Percentiles rank a stretch among this genome's conserved stretches.
Evolutionary conservation across 2,329 filamentous ascomycete species (phyloP).

Genomic region (Colletotrichum incanum): DNA sequence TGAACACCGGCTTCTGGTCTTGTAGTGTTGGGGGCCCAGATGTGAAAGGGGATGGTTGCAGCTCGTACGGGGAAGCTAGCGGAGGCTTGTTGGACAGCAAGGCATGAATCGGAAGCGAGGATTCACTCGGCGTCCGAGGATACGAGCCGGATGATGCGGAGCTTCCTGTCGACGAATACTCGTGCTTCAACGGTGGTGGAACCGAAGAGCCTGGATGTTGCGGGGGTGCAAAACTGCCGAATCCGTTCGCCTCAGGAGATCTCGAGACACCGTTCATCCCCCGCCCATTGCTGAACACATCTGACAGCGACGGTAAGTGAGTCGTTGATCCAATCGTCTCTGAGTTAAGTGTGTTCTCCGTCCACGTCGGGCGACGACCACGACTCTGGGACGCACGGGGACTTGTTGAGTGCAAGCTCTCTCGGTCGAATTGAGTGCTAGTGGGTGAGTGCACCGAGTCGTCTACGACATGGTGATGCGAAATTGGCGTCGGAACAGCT

Average conservation of each 20-base stretch:
- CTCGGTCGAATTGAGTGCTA: slow-evolving; percentile 54
- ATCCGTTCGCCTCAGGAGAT: slow-evolving; percentile 35
- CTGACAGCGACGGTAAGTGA: slow-evolving; percentile 63
- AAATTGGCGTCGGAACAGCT: slow-evolving; percentile 52
- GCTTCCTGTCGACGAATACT: slow-evolving; percentile 63
- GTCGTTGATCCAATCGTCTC: slow-evolving; percentile 49
- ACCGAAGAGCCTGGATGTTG: slow-evolving; percentile 27
- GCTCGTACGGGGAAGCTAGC: slow-evolving; percentile 43
- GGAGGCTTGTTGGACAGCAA: slow-evolving; percentile 62
- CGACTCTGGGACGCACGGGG: slow-evolving; percentile 28
- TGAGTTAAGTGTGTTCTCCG: slow-evolving; percentile 16
- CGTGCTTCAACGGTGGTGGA: slow-evolving; percentile 60
- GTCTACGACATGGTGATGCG: slow-evolving; percentile 58
- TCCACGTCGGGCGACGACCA: slow-evolving; percentile 41
- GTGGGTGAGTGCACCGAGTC: slow-evolving; percentile 62
- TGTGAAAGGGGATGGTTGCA: slow-evolving; percentile 30
- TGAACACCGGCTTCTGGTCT: slow-evolving; percentile 29
- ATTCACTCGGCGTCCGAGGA: slow-evolving; percentile 65
- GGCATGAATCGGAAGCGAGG: slow-evolving; percentile 69
- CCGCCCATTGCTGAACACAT: slow-evolving; percentile 60
- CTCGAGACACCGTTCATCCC: slow-evolving; percentile 43
- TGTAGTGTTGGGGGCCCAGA: slow-evolving; percentile 42
- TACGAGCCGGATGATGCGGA: slow-evolving; percentile 58
- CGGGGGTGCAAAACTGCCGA: slow-evolving; percentile 19
- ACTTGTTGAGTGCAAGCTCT: slow-evolving; percentile 41